Conservation (phyloP, 495 filamentous ascomycete genomes). For the Cercophora samala region DNA sequence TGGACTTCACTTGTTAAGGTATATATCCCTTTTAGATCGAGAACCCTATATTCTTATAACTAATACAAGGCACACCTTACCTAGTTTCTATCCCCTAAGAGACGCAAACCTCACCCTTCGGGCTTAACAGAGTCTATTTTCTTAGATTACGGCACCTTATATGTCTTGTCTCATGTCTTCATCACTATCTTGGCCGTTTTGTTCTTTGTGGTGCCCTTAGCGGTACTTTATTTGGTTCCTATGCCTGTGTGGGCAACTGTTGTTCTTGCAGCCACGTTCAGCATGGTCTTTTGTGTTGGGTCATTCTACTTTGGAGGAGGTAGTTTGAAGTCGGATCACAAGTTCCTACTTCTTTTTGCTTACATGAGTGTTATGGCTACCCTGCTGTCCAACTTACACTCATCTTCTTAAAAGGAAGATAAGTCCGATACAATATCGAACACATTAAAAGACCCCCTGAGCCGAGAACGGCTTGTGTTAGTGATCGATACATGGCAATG, state of each 20-base stretch:
- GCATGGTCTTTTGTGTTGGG: neutral
- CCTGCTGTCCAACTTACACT: neutral
- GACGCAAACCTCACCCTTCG: too few species aligned
- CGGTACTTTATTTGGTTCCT: neutral
- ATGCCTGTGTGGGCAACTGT: neutral
- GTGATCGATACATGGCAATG: too few species aligned
- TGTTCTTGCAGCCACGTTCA: neutral
- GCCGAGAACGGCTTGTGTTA: too few species aligned
- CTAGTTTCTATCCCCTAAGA: too few species aligned
- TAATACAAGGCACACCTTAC: too few species aligned
- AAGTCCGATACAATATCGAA: too few species aligned
- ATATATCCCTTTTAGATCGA: too few species aligned
- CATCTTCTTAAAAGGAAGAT: too few species aligned
- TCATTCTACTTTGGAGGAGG: neutral
- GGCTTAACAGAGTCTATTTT: neutral
- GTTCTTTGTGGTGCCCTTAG: neutral
- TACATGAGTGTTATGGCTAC: conserved; percentile 1
- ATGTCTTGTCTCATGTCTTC: neutral
- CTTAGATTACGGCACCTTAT: neutral
- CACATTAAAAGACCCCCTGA: too few species aligned
- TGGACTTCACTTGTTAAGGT: neutral
- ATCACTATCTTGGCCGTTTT: neutral
- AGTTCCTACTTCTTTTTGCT: neutral
- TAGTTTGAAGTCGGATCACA: neutral
- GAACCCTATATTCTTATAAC: too few species aligned